Evolutionary conservation across 2,329 filamentous ascomycete genomes (phyloP), one percentile per base, ranked within the genome.

Genomic region (Fusarium buharicum): DNA sequence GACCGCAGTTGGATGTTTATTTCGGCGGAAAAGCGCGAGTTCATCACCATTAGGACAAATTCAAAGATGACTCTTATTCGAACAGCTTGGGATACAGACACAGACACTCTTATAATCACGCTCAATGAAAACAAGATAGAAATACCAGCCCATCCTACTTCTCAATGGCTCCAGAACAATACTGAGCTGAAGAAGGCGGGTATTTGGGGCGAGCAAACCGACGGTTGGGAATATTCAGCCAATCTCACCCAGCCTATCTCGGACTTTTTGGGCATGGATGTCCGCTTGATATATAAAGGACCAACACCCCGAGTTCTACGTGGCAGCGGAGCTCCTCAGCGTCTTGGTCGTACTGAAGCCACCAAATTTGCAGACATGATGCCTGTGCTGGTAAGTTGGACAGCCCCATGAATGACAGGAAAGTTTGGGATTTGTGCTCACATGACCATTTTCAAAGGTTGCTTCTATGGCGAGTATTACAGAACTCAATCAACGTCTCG

Each of bases 1-100:
- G 87, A 89, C 70, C 78, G 86, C 7, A 82, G 84, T 62, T 89
- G 86, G 86, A 89, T 89, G 86, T 86, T 89, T 73, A 79, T 88
- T 43, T 79, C 83, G 30, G 78, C 80, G 2, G 75, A 79, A 14
- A 78, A 76, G 5, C 74, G 78, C 45, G 80, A 85, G 52, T 89
- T 89, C 70, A 72, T 88, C 48, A 89, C 86, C 3, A 89, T 89
- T 68, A 84, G 86, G 13, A 77, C 84, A 52, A 82, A 84, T 56
- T 79, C 85, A 4, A 76, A 80, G 34, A 88, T 90, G 85, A 89
- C 87, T 0, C 77, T 88, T 12, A 86, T 89, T 28, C 58, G 55
- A 11, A 71, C 69, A 2, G 52, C 54, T 11, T 58, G 60, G 69
- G 80, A 83, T 30, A 22, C 27, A 5, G 56, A 49, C 24, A 56